Base-by-base conservation (phyloP, 495 filamentous ascomycete species). In the Podospora pseudopauciseta region DNA sequence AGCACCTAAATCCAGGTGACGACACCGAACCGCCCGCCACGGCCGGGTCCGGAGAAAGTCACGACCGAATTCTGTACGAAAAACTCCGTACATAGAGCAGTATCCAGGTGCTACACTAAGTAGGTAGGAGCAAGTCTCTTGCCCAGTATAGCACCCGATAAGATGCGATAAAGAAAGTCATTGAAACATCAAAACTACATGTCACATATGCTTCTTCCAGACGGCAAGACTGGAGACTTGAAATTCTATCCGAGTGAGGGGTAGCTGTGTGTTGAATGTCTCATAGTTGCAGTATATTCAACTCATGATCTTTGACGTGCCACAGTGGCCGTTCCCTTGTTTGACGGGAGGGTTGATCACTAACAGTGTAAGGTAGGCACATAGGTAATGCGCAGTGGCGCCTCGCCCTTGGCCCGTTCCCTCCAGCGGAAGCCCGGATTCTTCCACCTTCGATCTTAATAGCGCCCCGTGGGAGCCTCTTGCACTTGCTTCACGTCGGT, bases 41-140 rank as follows among this genome's bases (percentile, higher is more conserved):
- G 39, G 18, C 65, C 56, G 57, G 65, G 16, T n/a, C 60, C 68
- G 68, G 68, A 70, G 68, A 70, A 70, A 67, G 54, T 61, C 26
- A 20, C 23, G 23, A 67, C 68, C 68, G 68, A 63, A 63, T 28
- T 49, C 15, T 49, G 30, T 32, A 32, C 4, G 7, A 7, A 32
- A 32, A 7, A 49, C 39, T 39, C 34, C 11, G 34, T 39, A 23
- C 23, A 23, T 23, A 23, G 23, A 23, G 23, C 1, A 23, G 23
- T 23, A 23, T 23, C 23, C 23, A 23, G 23, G 23, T 23, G 1
- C 23, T 23, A 23, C 23, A 23, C 23, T 23, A 23, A 23, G 23
- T 23, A 23, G 23, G 23, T 23, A 23, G 23, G 23, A 23, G 23
- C 23, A 23, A 23, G 1, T 23, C 23, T 23, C 23, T 23, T 23